These are phyloP conservation scores for Endocalyx cinctus DNA, from an alignment of 2,329 filamentous ascomycete species.

Conservation along the genomic window DNA sequence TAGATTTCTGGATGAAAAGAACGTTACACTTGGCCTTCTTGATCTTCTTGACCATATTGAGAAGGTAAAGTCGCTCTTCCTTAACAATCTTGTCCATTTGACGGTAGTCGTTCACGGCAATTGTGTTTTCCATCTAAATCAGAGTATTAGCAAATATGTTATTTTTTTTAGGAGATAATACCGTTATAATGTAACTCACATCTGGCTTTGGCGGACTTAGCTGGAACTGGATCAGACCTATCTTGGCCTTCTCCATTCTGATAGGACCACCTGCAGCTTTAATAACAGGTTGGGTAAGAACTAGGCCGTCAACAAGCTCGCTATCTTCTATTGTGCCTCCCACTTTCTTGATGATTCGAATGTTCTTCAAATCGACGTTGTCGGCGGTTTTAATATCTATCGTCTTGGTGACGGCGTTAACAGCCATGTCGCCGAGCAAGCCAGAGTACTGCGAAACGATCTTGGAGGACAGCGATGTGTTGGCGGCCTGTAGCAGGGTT, in stretches of 20 bases:
- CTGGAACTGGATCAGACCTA: conserved; percentile 97
- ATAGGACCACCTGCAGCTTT: conserved; percentile 89
- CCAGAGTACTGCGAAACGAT: conserved; percentile 98
- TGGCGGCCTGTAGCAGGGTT: conserved; percentile 91
- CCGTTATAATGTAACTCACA: conserved; percentile 51
- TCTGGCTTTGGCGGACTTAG: conserved; percentile 97
- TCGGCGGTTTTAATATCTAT: conserved; percentile 95
- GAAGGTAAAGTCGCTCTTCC: conserved; percentile 94
- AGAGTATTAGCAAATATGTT: no score
- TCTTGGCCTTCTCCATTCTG: conserved; percentile 94
- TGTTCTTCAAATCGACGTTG: conserved; percentile 95
- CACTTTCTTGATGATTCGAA: conserved; percentile 94
- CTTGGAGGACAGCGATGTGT: conserved; percentile 95
- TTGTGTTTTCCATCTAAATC: conserved; percentile 97
- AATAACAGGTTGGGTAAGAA: conserved; percentile 86
- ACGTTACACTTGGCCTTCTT: conserved; percentile 99
- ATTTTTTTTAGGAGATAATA: no score
- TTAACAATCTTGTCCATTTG: conserved; percentile 99
- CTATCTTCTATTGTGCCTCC: conserved; percentile 98
- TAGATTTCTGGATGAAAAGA: conserved; percentile 96
- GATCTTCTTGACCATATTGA: conserved; percentile 99
- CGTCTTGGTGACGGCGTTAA: conserved; percentile 91
- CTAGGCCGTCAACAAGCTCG: conserved; percentile 91
- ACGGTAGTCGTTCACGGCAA: conserved; percentile 97
- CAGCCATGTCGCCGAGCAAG: conserved; percentile 93